A percentile compares a stretch with the other conserved stretches of the same genome.
Conservation (phyloP, 2,329 filamentous ascomycete species). For the Kalmusia sp. region DNA sequence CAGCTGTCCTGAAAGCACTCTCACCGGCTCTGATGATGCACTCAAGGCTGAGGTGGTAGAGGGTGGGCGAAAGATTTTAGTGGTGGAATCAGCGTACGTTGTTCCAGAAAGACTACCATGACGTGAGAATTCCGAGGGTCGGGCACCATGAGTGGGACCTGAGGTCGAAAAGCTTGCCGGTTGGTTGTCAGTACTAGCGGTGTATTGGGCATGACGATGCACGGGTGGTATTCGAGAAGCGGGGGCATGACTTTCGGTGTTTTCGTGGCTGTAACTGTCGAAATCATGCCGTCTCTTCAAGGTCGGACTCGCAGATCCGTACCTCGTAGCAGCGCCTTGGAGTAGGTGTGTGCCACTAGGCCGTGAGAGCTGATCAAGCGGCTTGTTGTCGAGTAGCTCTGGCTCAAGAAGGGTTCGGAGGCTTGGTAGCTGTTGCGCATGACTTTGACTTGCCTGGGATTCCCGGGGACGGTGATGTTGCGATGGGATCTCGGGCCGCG, state of each 20-base stretch:
- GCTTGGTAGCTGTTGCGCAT: slow-evolving; percentile 45
- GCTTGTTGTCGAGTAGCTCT: slow-evolving; percentile 42
- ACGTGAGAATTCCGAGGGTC: slow-evolving; percentile 30
- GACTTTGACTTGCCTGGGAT: slow-evolving; percentile 31
- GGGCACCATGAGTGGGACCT: slow-evolving; percentile 27
- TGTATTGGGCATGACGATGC: slow-evolving; percentile 32
- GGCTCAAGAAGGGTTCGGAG: slow-evolving; percentile 47
- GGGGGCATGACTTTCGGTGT: slow-evolving; percentile 35
- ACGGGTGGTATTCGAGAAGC: slow-evolving; percentile 35
- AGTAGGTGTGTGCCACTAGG: slow-evolving; percentile 25
- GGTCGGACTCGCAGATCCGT: slow-evolving; percentile 41
- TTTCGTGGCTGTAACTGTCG: slow-evolving; percentile 36
- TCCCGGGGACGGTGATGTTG: slow-evolving; percentile 37
- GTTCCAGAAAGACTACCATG: slow-evolving; percentile 30
- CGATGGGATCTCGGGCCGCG: slow-evolving; percentile 34
- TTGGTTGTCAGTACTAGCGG: slow-evolving; percentile 26
- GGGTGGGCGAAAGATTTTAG: slow-evolving; percentile 28
- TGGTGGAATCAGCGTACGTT: slow-evolving; percentile 27
- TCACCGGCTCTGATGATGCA: slow-evolving; percentile 28
- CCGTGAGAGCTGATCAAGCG: slow-evolving; percentile 31
- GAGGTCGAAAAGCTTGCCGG: slow-evolving; percentile 32
- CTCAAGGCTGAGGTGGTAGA: slow-evolving; percentile 31
- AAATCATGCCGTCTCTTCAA: slow-evolving; percentile 46
- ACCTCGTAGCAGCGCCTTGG: slow-evolving; percentile 28
- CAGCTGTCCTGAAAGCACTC: slow-evolving; percentile 21